Percentiles rank a stretch among this genome's conserved stretches.
Conservation (phyloP, 192 early-diverging fungal species). For the Rhizoclosmatium sp. region DNA sequence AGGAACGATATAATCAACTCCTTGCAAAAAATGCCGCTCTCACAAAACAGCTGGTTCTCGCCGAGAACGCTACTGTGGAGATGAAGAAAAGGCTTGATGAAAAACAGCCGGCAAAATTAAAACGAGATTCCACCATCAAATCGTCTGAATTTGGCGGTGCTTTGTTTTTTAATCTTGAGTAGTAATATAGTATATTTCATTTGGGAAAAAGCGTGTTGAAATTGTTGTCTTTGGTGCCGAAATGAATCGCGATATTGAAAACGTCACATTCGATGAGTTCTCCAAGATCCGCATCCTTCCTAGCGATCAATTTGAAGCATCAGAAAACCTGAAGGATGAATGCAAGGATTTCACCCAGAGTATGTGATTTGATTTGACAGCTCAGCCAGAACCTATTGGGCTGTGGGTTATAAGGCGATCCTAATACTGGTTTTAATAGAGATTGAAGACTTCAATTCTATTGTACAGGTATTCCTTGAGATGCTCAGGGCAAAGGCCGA, state of each 20-base stretch:
- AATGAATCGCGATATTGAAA: background rate
- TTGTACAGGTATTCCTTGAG: constrained; percentile 50
- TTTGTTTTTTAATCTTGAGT: background rate
- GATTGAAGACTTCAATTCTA: constrained; percentile 53
- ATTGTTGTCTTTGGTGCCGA: background rate
- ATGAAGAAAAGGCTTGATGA: background rate
- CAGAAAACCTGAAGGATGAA: constrained; percentile 62
- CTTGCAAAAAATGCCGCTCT: background rate
- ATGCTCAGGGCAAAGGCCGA: constrained; percentile 56
- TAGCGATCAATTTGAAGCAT: constrained; percentile 56
- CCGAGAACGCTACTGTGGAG: background rate
- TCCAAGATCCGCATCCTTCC: constrained; percentile 65
- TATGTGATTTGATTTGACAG: constrained; percentile 27
- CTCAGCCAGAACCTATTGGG: background rate
- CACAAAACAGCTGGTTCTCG: background rate
- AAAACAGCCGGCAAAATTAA: too few relatives aligned
- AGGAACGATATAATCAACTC: background rate
- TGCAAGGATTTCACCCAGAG: constrained; percentile 60
- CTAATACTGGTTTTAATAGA: constrained; percentile 32
- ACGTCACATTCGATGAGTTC: constrained; percentile 63
- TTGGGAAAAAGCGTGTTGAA: too few relatives aligned
- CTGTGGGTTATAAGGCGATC: constrained; percentile 2
- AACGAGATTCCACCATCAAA: too few relatives aligned
- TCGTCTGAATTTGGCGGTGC: background rate
- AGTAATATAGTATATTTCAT: too few relatives aligned